A percentile compares a stretch with the other conserved stretches of the same genome.
phyloP scores from a whole-genome alignment of 805 yeast genomes.

The Candida quercuum region DNA sequence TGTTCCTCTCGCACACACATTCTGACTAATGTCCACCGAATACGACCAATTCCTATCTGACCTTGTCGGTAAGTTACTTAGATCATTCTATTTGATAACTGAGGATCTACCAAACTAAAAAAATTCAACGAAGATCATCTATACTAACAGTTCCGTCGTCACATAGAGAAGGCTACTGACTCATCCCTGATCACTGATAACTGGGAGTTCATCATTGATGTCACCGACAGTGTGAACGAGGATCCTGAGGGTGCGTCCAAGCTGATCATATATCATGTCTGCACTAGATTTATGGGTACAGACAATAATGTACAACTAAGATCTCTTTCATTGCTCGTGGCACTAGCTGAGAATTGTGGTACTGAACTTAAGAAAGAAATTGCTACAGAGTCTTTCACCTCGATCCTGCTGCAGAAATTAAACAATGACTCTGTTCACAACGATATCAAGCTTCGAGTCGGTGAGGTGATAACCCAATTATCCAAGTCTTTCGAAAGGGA shows the following conservation, averaged over 20 bases:
- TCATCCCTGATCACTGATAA: constrained; percentile 59
- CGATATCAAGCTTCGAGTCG: constrained; percentile 58
- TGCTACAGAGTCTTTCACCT: constrained; percentile 51
- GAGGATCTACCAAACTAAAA: too few relatives aligned
- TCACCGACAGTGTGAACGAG: constrained; percentile 58
- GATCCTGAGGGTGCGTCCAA: constrained; percentile 52
- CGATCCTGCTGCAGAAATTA: constrained; percentile 41
- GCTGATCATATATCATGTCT: constrained; percentile 40
- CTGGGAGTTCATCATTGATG: constrained; percentile 60
- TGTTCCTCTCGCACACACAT: too few relatives aligned
- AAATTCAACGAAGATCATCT: too few relatives aligned
- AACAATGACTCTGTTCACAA: constrained; percentile 54
- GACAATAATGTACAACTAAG: constrained; percentile 67
- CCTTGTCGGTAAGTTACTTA: too few relatives aligned
- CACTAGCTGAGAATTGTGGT: constrained; percentile 76
- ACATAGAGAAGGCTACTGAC: constrained; percentile 50
- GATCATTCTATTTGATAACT: too few relatives aligned
- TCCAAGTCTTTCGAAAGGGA: constrained; percentile 61
- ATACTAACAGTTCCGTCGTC: too few relatives aligned
- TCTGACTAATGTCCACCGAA: too few relatives aligned
- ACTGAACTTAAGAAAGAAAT: constrained; percentile 59
- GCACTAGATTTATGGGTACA: constrained; percentile 40
- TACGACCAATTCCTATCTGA: too few relatives aligned
- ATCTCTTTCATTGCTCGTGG: constrained; percentile 46
- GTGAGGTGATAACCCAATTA: constrained; percentile 65